Evolutionary conservation across 352 stramenopile genomes (phyloP).

Genomic region (Globisporangium ultimum): DNA sequence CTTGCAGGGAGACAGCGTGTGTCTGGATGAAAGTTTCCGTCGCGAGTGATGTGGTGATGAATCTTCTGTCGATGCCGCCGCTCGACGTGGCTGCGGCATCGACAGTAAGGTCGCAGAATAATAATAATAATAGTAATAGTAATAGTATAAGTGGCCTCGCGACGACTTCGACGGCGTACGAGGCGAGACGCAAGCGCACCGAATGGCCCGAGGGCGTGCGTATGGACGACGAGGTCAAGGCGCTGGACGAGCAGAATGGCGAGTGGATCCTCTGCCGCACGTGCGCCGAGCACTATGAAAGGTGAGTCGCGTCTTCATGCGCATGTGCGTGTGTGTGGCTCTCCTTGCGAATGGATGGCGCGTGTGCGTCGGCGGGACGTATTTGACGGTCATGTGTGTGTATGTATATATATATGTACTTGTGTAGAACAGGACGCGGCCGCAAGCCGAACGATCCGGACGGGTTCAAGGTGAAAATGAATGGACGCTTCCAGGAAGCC

Average conservation of each 20-base stretch:
- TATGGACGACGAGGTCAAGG: conserved; percentile 45
- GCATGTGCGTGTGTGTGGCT: not conserved
- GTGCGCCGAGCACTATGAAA: conserved; percentile 52
- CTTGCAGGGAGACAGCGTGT: conserved; percentile 15
- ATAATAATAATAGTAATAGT: too few relatives aligned
- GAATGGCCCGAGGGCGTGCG: conserved; percentile 55
- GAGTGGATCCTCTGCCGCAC: conserved; percentile 69
- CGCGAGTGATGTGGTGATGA: conserved; percentile 19
- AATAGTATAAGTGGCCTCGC: not conserved
- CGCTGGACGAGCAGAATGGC: conserved; percentile 51
- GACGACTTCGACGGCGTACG: conserved; percentile 18
- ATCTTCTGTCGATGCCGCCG: conserved; percentile 14
- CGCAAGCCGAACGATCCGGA: conserved; percentile 59
- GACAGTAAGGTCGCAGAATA: not conserved
- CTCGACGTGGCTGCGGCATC: conserved; percentile 3
- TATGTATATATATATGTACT: conserved; percentile 3
- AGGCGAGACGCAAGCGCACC: conserved; percentile 43
- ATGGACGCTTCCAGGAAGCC: conserved; percentile 54
- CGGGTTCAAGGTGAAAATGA: conserved; percentile 77
- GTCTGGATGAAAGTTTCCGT: conserved; percentile 18
- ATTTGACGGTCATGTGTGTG: not conserved
- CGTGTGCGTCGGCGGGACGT: not conserved
- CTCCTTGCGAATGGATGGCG: not conserved
- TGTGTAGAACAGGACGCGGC: conserved; percentile 39
- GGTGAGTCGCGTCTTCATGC: conserved; percentile 13